Conservation (phyloP, 495 filamentous ascomycete genomes). For the Tuber umbilicatum region DNA sequence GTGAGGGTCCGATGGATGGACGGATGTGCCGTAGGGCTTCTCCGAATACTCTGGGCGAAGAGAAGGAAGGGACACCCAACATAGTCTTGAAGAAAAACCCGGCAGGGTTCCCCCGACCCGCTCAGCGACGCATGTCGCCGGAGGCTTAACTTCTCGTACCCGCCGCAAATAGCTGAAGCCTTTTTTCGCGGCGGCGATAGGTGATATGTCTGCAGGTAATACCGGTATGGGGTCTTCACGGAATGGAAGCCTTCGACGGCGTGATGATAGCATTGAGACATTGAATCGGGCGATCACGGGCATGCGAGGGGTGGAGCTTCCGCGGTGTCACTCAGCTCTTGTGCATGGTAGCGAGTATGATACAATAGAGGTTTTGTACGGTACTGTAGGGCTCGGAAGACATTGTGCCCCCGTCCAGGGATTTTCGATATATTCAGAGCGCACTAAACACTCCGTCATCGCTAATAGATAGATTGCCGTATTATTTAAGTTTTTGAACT, state of each 20-base stretch:
- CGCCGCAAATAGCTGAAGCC: not conserved
- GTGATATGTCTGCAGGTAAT: not conserved
- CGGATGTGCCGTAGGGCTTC: not conserved
- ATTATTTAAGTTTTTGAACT: not conserved
- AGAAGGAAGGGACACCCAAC: not conserved
- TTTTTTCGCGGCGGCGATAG: not conserved
- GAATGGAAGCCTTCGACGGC: not conserved
- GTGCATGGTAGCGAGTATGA: not conserved
- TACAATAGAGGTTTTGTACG: too few relatives aligned
- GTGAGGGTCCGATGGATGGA: not conserved
- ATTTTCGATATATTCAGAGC: not conserved
- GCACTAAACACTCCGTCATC: not conserved
- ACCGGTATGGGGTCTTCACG: not conserved
- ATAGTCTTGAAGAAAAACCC: not conserved
- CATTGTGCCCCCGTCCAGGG: not conserved
- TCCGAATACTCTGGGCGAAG: not conserved
- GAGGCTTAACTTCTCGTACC: not conserved
- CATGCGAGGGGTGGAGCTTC: not conserved
- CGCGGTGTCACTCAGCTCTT: not conserved
- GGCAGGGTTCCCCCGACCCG: not conserved
- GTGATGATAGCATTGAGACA: not conserved
- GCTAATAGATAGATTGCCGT: not conserved
- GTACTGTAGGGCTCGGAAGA: not conserved
- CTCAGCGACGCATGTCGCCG: not conserved
- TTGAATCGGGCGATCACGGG: not conserved